Evolutionary conservation across 306 rosid genomes (phyloP).

Genomic region (Fragaria nilgerrensis): DNA sequence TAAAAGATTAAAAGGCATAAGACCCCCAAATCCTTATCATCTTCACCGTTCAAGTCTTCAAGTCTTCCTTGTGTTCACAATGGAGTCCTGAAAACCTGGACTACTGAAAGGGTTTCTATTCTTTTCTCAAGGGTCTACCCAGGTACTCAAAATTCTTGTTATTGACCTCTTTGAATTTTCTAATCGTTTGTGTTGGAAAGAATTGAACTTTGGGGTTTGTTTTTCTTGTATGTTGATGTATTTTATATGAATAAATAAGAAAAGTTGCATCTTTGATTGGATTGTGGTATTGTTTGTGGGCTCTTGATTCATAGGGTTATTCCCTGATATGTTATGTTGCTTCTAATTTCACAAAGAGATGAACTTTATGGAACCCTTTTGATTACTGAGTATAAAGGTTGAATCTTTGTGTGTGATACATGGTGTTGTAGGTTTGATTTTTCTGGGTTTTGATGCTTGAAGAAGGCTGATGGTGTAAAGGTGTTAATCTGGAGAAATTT

Average conservation of each 20-base stretch:
- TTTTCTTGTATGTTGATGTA: background rate
- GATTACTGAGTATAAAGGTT: background rate
- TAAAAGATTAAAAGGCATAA: background rate
- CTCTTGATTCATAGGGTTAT: background rate
- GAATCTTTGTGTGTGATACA: background rate
- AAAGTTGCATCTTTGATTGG: background rate
- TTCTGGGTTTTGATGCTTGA: slow-evolving; percentile 10
- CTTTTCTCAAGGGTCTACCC: background rate
- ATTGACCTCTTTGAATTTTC: background rate
- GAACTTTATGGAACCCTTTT: background rate
- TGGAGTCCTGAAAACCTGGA: background rate
- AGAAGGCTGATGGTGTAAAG: background rate
- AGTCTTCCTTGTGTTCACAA: background rate
- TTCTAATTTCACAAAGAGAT: background rate
- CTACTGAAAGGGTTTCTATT: no score
- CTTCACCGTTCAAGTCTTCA: background rate
- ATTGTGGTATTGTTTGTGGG: background rate
- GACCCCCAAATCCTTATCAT: background rate
- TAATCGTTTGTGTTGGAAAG: background rate
- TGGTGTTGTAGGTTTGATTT: background rate
- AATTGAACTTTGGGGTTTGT: background rate
- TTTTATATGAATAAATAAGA: no score
- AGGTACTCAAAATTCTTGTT: background rate
- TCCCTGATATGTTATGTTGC: background rate
- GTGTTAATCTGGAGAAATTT: background rate